Evolutionary conservation across 2,329 filamentous ascomycete species (phyloP), one percentile per base, ranked within the genome.

Genomic region (Alternaria arborescens): DNA sequence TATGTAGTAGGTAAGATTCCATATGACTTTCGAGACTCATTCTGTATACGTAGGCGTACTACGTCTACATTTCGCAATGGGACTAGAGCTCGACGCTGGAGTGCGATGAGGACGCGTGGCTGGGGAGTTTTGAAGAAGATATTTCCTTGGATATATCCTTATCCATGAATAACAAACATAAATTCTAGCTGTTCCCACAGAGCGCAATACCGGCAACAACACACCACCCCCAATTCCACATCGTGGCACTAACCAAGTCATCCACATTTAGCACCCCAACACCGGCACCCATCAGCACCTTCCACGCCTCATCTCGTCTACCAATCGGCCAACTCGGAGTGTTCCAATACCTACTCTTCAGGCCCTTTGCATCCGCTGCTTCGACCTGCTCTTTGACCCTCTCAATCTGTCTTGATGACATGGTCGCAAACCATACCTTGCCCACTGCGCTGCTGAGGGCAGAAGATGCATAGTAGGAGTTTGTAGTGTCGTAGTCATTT

Each of bases 381-480:
- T 64, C 57, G 3, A 65, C 8, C 4, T 42, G 41, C 14, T 40
- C 24, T 22, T 24, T 46, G 10, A 42, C 43, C 10, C 7, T 26
- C 8, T 20, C 34, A 3, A 52, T 40, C 40, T 76, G 69, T 22
- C 47, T 52, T 14, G 51, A 18, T 3, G 46, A 61, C 7, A 73
- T n/a, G 4, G 28, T 55, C 18, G 59, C 55, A 28, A 67, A 55
- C 65, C 68, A 60, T 2, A 69, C 26, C 10, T 52, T 48, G 2
- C 69, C 70, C 7, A 71, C 60, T 10, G 71, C 73, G 36, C 64
- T 62, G 26, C 60, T 61, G n/a, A 75, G 47, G 16, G 62, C 38
- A 1, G 67, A 50, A 38, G 71, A 72, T 12, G 72, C 70, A 47
- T 72, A 75, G 53, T 71, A 71, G 1, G 72, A 76, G 43, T 76